Base-by-base conservation (phyloP, 371 early-diverging fungal species). In the Apophysomyces ossiformis region DNA sequence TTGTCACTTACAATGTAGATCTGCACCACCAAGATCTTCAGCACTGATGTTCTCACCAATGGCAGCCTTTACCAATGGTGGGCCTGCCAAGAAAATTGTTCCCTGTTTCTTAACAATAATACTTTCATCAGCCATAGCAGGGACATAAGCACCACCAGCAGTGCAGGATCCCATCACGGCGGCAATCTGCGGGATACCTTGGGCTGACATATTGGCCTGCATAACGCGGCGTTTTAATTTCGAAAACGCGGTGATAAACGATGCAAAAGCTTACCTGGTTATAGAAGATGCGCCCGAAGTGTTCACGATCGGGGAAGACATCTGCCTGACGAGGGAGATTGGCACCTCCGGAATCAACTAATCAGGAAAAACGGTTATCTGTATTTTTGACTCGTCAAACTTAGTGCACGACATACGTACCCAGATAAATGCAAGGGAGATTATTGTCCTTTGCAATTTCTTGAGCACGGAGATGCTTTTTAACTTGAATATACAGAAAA, bases 91-190 rank as follows among this genome's bases (percentile, higher is more conserved):
- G 84, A 99, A 99, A 69, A 99, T 97, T 9, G 99, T 99, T 16
- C 99, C 99, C 78, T 99, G 97, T 57, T 94, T 92, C 61, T 85
- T 83, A 57, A 99, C 98, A 78, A 99, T 99, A 65, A 99, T 91
- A 81, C 93, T 93, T 81, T 99, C 98, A 69, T 98, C 98, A 16
- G 98, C 95, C 99, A 99, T 99, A 36, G 98, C 98, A 44, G 99
- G 99, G 16, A 97, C 97, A 75, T 99, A 99, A 7, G 99, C 99
- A 65, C 99, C 98, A 72, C 95, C 99, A 26, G 99, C 99, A n/a
- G 97, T 97, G 86, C 98, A 99, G 7, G 95, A 95, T 9, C 99
- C 99, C 87, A 99, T 85, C 9, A 99, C 99, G 56, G 96, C 94
- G 37, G 99, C 98, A 57, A 99, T 90, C 81, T 98, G 96, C 54